Conservation (phyloP, 192 early-diverging fungal genomes). For the Entomortierella parvispora region DNA sequence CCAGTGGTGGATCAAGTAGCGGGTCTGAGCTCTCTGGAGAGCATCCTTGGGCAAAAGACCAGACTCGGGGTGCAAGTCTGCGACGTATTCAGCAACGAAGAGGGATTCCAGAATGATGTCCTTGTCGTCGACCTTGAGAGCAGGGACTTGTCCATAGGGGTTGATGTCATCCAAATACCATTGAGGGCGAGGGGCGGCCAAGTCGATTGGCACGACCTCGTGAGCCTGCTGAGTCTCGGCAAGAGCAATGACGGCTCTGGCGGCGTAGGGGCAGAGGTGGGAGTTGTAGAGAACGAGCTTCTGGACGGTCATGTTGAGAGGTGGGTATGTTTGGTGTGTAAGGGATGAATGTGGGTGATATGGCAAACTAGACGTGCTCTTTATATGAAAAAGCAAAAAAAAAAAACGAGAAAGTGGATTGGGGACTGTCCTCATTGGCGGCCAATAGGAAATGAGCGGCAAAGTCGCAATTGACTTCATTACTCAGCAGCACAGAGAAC, state of each 20-base stretch:
- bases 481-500: conserved; percentile 5
- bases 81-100: conserved; percentile 72
- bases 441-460: conserved; percentile 2
- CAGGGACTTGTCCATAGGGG: conserved; percentile 76
- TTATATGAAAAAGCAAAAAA: background rate
- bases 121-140: conserved; percentile 63
- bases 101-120: conserved; percentile 71
- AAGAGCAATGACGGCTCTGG: conserved; percentile 71
- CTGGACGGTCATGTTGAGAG: conserved; percentile 16
- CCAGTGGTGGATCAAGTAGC: conserved; percentile 59
- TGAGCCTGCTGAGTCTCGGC: conserved; percentile 62
- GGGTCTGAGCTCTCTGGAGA: conserved; percentile 53
- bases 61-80: conserved; percentile 68
- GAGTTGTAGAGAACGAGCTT: conserved; percentile 70
- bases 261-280: conserved; percentile 74
- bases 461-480: background rate
- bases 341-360: background rate
- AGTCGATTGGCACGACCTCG: conserved; percentile 70
- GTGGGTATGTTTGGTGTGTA: background rate
- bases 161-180: conserved; percentile 70
- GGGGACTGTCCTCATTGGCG: background rate
- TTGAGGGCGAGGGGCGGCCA: conserved; percentile 71
- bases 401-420: background rate
- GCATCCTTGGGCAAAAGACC: conserved; percentile 57
- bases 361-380: background rate